A percentile compares a stretch with the other conserved stretches of the same genome.
Conservation (phyloP, 805 yeast species). For the Hanseniaspora vineae region DNA sequence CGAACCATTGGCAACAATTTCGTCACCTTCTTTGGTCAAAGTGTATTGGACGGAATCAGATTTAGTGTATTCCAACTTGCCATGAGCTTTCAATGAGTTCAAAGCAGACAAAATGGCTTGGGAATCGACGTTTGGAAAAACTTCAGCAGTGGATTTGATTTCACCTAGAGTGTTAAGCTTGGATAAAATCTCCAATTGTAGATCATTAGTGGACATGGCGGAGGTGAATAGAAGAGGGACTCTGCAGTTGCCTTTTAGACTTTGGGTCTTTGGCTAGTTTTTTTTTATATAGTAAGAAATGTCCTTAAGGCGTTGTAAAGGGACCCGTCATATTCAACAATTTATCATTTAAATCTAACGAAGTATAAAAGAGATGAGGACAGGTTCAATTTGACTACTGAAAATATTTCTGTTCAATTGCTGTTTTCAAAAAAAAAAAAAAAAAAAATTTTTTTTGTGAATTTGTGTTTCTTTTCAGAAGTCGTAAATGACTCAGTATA, state of each 20-base stretch:
- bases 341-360: no score
- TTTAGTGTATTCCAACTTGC: constrained; percentile 62
- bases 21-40: constrained; percentile 71
- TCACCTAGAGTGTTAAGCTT: constrained; percentile 48
- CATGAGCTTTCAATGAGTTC: constrained; percentile 72
- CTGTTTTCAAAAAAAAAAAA: no score
- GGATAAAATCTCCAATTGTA: constrained; percentile 51
- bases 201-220: constrained; percentile 43
- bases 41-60: constrained; percentile 66
- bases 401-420: background rate
- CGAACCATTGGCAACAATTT: constrained; percentile 68
- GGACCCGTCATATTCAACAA: no score
- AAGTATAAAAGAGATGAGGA: no score
- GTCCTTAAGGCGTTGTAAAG: no score
- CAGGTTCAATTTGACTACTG: background rate
- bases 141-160: constrained; percentile 54
- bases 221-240: background rate
- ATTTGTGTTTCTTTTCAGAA: no score
- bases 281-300: no score
- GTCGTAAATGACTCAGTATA: no score
- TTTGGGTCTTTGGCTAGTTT: background rate
- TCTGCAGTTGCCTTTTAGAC: background rate
- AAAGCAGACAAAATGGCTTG: constrained; percentile 69
- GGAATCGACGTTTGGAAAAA: constrained; percentile 54
- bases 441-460: background rate